Base-by-base conservation (phyloP, 768 basidiomycete species). In the Tylopilus plumbeoviolaceoides region DNA sequence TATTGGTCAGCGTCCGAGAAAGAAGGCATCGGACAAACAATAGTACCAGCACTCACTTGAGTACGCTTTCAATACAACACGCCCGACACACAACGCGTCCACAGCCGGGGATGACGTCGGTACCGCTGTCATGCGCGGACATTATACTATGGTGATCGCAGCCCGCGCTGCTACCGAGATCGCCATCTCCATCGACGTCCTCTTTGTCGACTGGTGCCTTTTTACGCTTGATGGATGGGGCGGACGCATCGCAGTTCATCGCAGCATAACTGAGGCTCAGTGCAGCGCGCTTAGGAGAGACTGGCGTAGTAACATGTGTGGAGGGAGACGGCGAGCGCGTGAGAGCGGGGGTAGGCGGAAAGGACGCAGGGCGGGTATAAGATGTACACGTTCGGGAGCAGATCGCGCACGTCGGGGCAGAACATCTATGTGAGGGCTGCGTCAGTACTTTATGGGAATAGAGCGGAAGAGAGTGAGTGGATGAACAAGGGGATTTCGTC, bases 331-430 rank as follows among this genome's bases (percentile, higher is more conserved):
- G 64, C 5, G 70, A 68, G 36, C 63, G 63, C 2, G 70, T 72
- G 45, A 72, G 65, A 20, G 66, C 67, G 3, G 72, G 73, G 1
- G 72, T 74, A 2, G 72, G 70, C 21, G 73, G 72, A 20, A 63
- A 47, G 31, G 71, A 74, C 12, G 63, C 54, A 2, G 65, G 67
- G 15, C 59, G 59, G 28, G 57, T 67, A 25, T 63, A 68, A 1
- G 66, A 71, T 23, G 69, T 70, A 44, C 73, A 74, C 25, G 65
- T 75, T 12, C 73, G 64, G 15, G 73, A 59, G 45, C 73, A 74
- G 40, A 74, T 64, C 4, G 62, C 57, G 47, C 73, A 74, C 17
- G 64, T 71, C 40, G 66, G 57, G 11, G 68, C 61, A 17, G 64
- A 47, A 47, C 73, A 74, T 44, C 73, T 74, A 35, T 18, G 33